phyloP scores from a whole-genome alignment of 129 eudicot species.

The Silybum marianum region DNA sequence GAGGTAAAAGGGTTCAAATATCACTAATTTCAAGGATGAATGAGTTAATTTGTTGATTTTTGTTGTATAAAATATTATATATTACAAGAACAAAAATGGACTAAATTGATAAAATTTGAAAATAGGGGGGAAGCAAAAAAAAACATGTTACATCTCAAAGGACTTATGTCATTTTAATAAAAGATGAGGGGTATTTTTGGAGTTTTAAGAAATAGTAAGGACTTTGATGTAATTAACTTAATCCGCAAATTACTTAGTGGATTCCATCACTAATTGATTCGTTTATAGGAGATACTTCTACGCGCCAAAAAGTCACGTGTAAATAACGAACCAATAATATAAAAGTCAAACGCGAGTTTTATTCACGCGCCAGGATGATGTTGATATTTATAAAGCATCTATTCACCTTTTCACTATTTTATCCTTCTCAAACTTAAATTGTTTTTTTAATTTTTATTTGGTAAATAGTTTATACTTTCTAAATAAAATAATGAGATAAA shows the following conservation, averaged over 20 bases:
- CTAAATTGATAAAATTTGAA: not conserved
- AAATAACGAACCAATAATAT: not conserved
- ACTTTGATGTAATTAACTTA: not conserved
- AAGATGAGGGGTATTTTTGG: not conserved
- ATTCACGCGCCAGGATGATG: conserved; percentile 8
- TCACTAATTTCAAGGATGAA: not conserved
- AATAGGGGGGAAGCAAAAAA: not conserved
- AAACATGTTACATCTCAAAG: not conserved
- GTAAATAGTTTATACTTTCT: not conserved
- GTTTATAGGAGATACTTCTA: not conserved
- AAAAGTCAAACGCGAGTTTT: conserved; percentile 1
- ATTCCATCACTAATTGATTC: conserved; percentile 16
- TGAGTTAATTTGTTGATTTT: not conserved
- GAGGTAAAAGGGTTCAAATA: no score
- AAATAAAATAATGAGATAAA: not conserved
- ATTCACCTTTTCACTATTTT: not conserved
- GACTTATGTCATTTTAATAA: not conserved
- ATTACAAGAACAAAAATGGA: not conserved
- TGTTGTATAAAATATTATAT: not conserved
- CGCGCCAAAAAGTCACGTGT: not conserved
- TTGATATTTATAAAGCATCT: not conserved
- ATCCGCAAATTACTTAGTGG: not conserved
- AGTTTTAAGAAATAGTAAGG: not conserved
- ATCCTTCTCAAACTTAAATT: not conserved
- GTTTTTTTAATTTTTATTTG: not conserved